A percentile compares a stretch with the other conserved stretches of the same genome.
Evolutionary conservation across 129 eudicot genomes (phyloP).

Genomic region (Artemisia argyi): DNA sequence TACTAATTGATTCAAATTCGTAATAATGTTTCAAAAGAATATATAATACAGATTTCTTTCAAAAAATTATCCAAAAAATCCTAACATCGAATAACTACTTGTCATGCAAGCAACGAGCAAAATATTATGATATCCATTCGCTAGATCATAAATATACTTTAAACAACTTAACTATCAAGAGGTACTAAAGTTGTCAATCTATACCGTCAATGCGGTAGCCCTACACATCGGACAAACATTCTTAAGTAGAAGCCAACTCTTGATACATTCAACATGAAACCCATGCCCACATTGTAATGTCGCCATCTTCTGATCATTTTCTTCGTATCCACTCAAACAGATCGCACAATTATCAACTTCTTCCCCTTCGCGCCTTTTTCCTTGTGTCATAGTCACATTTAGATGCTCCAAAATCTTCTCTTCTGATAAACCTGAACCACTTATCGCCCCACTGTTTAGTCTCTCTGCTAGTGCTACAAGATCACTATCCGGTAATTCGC

Average conservation of each 20-base stretch:
- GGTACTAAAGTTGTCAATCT: background rate
- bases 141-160: too few relatives aligned
- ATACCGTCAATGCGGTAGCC: background rate
- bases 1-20: too few relatives aligned
- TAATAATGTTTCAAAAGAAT: too few relatives aligned
- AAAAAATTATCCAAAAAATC: too few relatives aligned
- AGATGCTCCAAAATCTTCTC: background rate
- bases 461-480: too few relatives aligned
- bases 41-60: too few relatives aligned
- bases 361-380: too few relatives aligned
- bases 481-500: too few relatives aligned
- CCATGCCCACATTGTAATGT: background rate
- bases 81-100: too few relatives aligned
- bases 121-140: too few relatives aligned
- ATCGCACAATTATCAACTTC: background rate
- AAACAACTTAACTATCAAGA: background rate
- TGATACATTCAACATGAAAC: background rate
- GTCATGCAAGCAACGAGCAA: too few relatives aligned
- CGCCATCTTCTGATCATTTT: background rate
- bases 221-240: background rate
- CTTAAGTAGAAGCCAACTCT: background rate
- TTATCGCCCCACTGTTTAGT: background rate
- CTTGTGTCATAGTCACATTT: background rate
- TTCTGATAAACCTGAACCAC: conserved; percentile 2
- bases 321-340: background rate